Evolutionary conservation across 2,329 filamentous ascomycete species (phyloP), one percentile per base, ranked within the genome.

Genomic region (Eutypella sp.): DNA sequence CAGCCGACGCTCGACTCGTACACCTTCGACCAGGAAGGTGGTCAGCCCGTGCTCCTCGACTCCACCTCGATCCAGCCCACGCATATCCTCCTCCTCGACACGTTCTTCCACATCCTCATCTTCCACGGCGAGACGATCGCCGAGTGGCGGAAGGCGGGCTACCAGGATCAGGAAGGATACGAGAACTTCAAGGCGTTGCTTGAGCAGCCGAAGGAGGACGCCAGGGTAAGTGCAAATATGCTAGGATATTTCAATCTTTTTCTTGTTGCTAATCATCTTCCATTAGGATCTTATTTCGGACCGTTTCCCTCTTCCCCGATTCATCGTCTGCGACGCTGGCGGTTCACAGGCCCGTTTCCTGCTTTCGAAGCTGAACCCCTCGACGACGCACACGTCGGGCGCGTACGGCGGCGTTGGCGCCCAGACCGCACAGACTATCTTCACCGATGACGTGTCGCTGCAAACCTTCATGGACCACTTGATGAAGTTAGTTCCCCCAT

Each of bases 401-500:
- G 87, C 88, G 11, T 97, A 96, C 62, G 93, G 93, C 46, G 91
- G 90, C 50, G 87, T 92, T 41, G 83, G 87, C 24, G 78, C 80
- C 3, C 88, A 92, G 61, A 91, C 87, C 40, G 91, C 92, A 8
- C 93, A 99, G 69, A 99, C 93, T 5, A 99, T 99, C 59, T 99
- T 99, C 72, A 99, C 93, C 1, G 93, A 99, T 62, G 93, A 99
- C 67, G 93, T 99, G 45, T 96, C 90, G 45, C 73, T 99, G 63
- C 92, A 97, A 69, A 97, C 92, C 1, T 99, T 99, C 65, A 99
- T 99, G 93, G 93, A 99, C 61, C 91, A 97, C 71, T 74, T 99
- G 65, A 99, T 99, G 93, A 99, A 99, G 89, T 91, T 76, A 70
- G 85, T 76, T 46, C 18, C 13, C 22, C 23, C 25, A 47, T 19